Base-by-base conservation (phyloP, 2,329 filamentous ascomycete species). In the Emydomyces testavorans region DNA sequence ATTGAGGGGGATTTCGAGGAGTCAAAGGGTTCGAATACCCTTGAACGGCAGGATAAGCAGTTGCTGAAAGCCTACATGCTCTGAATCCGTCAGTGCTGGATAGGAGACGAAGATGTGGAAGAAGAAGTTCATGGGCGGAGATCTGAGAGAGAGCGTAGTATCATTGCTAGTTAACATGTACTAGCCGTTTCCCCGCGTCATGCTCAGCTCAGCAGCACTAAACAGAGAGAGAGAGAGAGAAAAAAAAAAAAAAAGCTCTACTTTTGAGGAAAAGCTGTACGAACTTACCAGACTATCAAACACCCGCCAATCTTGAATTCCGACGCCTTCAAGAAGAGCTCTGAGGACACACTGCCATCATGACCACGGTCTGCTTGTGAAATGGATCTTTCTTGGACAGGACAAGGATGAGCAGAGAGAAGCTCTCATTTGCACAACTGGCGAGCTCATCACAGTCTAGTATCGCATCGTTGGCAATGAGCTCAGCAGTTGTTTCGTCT, bases 41-140 rank as follows among this genome's bases (percentile, higher is more conserved):
- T 46, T 26, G 35, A 37, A 47, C 43, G 35, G 43, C 29, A 46
- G 13, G 29, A 46, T 35, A 26, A 35, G 40, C 51, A 56, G 57
- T 59, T 53, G 56, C 56, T 52, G 52, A 52, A 49, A 29, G 13
- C 60, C 49, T 48, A 51, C 51, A 53, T 53, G 52, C 52, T 48
- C 36, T 51, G 49, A 31, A 32, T n/a, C 29, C 18, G 28, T 24
- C 28, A 4, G 35, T 39, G 31, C 21, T 32, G 41, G 35, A 28
- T 20, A 15, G 26, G 65, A 59, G 56, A 58, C 53, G 55, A 57
- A 49, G 50, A 55, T 47, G 53, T 52, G 53, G 56, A 57, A 50
- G 56, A 57, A 58, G 46, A 43, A 43, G 57, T 53, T 53, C 53
- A 51, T 51, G 52, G 53, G 53, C 57, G 50, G 47, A 43, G 49